Evolutionary conservation across 1,284 basidiomycete genomes (phyloP).

Genomic region (Boletus hoseneyae): DNA sequence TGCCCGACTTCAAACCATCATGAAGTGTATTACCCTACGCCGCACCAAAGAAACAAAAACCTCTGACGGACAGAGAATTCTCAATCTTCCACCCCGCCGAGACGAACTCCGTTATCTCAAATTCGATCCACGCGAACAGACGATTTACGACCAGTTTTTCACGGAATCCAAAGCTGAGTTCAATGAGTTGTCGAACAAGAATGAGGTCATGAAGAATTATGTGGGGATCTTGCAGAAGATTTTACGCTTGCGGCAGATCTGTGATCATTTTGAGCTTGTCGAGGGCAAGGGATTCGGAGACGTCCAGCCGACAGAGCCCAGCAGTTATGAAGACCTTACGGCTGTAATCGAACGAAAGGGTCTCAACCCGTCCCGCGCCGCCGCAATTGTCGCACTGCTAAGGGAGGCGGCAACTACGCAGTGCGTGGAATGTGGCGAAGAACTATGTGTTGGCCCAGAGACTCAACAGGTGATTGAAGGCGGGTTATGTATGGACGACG

Average conservation of each 20-base stretch:
- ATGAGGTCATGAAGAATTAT: constrained; percentile 96
- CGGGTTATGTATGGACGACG: constrained; percentile 52
- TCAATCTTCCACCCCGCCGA: constrained; percentile 83
- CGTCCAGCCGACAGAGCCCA: constrained; percentile 35
- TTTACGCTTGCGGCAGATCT: constrained; percentile 92
- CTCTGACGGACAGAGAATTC: constrained; percentile 79
- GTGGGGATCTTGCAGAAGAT: constrained; percentile 97
- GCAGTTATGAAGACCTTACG: constrained; percentile 71
- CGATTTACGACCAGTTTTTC: constrained; percentile 87
- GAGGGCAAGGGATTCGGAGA: constrained; percentile 66
- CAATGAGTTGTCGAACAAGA: constrained; percentile 79
- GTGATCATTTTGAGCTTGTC: constrained; percentile 93
- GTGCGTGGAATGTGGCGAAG: constrained; percentile 83
- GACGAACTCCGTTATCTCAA: constrained; percentile 85
- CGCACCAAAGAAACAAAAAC: constrained; percentile 91
- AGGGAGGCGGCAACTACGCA: constrained; percentile 84
- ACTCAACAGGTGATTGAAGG: constrained; percentile 35
- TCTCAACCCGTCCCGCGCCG: constrained; percentile 72
- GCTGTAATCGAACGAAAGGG: constrained; percentile 78
- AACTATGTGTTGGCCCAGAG: constrained; percentile 61
- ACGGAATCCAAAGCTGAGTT: constrained; percentile 89
- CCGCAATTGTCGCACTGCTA: constrained; percentile 76
- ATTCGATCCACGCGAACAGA: constrained; percentile 80
- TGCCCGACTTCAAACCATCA: constrained; percentile 92
- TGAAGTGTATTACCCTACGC: constrained; percentile 95